Evolutionary conservation across 257 asterid genomes (phyloP).

Genomic region (Solanum tarijense): DNA sequence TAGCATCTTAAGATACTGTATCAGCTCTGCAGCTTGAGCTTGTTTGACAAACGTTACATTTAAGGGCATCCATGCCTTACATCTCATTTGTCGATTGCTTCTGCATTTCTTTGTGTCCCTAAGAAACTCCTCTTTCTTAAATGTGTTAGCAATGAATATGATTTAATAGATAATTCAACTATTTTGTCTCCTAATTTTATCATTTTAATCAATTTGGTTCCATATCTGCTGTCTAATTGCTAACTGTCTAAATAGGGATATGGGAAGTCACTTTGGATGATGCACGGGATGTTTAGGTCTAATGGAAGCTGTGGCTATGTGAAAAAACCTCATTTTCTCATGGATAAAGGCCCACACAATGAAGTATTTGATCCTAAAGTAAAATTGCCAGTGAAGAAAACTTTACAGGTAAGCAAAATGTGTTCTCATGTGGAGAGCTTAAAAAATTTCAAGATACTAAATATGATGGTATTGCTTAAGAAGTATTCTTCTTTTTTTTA

Average conservation of each 20-base stretch:
- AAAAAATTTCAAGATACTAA: not conserved
- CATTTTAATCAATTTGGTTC: not conserved
- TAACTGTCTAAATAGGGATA: conserved; percentile 42
- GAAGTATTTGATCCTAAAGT: conserved; percentile 72
- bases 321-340: conserved; percentile 68
- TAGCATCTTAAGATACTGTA: not conserved
- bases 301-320: conserved; percentile 87
- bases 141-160: not conserved
- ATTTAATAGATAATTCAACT: not conserved
- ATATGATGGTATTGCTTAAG: not conserved
- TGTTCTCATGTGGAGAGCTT: not conserved
- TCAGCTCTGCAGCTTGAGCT: not conserved
- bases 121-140: not conserved
- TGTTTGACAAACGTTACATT: not conserved
- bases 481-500: too few species aligned
- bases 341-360: conserved; percentile 28
- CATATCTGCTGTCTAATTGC: not conserved
- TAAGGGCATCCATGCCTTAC: not conserved
- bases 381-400: conserved; percentile 54
- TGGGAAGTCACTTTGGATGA: conserved; percentile 86
- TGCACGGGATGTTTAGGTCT: conserved; percentile 94
- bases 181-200: not conserved
- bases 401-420: conserved; percentile 50
- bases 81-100: not conserved
- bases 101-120: not conserved